These are phyloP conservation scores for Mycena epipterygia DNA, from an alignment of 768 basidiomycete genomes.

Conservation along the genomic window DNA sequence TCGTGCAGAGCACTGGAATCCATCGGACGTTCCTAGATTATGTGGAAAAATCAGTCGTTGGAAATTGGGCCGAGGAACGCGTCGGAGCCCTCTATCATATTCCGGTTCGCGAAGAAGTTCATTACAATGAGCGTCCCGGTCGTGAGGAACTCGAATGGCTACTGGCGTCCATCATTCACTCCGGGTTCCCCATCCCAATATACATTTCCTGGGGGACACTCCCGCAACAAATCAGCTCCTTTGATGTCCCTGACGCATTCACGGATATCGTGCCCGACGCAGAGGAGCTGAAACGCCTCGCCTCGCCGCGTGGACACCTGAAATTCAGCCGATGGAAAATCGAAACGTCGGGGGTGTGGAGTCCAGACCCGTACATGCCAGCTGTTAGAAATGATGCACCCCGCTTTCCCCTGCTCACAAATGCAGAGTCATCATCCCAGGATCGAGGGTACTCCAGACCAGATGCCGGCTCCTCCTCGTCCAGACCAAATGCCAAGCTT, in stretches of 20 bases:
- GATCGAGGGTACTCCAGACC: no score
- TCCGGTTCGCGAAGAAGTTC: no score
- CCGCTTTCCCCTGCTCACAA: neutral
- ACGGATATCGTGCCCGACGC: neutral
- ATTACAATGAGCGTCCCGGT: neutral
- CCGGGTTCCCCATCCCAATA: constrained; percentile 2
- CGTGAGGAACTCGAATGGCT: neutral
- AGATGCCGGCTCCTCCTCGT: neutral
- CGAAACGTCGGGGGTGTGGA: neutral
- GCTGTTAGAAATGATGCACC: neutral
- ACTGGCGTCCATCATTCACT: neutral
- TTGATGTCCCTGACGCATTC: neutral
- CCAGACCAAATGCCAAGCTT: neutral
- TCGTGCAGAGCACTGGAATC: neutral
- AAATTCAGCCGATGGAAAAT: constrained; percentile 5
- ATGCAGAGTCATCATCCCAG: neutral
- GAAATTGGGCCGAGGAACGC: neutral
- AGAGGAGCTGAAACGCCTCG: neutral
- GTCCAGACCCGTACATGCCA: neutral
- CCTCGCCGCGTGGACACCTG: neutral
- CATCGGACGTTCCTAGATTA: neutral
- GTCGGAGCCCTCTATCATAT: neutral
- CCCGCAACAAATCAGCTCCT: neutral
- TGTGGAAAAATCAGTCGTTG: neutral
- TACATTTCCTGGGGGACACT: constrained; percentile 14